phyloP scores from a whole-genome alignment of 805 yeast species.

The Teunomyces stri region DNA sequence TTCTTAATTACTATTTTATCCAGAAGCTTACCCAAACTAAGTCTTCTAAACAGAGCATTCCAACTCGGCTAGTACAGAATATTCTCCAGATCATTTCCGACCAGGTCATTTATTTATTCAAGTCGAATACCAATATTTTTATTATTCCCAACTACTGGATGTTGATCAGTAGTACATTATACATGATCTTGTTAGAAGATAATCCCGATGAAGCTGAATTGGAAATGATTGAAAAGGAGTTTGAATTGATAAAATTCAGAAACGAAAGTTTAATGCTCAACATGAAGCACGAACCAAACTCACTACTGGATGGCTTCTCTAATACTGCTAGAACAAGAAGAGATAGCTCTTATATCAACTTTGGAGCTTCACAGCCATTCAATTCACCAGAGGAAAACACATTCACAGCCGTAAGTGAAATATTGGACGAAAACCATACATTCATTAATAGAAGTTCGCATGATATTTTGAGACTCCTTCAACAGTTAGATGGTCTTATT shows the following conservation, averaged over 20 bases:
- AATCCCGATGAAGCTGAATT: constrained; percentile 20
- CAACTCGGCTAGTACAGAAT: constrained; percentile 21
- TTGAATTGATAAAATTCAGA: constrained; percentile 60
- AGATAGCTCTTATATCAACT: constrained; percentile 1
- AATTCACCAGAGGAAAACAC: constrained; percentile 2
- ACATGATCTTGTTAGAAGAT: constrained; percentile 31
- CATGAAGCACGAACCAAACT: constrained; percentile 16
- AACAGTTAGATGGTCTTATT: constrained; percentile 34
- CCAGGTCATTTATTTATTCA: constrained; percentile 41
- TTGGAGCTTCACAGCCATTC: background rate
- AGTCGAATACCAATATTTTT: constrained; percentile 55
- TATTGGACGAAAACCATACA: constrained; percentile 12
- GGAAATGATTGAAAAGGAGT: constrained; percentile 41
- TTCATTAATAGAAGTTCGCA: constrained; percentile 21
- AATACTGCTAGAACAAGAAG: constrained; percentile 2
- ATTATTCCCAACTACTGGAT: constrained; percentile 66
- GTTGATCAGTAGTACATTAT: constrained; percentile 47
- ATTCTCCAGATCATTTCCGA: constrained; percentile 27
- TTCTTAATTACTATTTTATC: constrained; percentile 43
- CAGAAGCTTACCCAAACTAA: constrained; percentile 1
- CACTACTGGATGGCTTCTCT: background rate
- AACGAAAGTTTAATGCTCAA: constrained; percentile 70
- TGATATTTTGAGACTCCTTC: constrained; percentile 34
- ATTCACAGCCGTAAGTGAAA: background rate
- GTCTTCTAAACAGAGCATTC: constrained; percentile 2